phyloP scores from a whole-genome alignment of 371 early-diverging fungal species.

The Mortierella sp. region DNA sequence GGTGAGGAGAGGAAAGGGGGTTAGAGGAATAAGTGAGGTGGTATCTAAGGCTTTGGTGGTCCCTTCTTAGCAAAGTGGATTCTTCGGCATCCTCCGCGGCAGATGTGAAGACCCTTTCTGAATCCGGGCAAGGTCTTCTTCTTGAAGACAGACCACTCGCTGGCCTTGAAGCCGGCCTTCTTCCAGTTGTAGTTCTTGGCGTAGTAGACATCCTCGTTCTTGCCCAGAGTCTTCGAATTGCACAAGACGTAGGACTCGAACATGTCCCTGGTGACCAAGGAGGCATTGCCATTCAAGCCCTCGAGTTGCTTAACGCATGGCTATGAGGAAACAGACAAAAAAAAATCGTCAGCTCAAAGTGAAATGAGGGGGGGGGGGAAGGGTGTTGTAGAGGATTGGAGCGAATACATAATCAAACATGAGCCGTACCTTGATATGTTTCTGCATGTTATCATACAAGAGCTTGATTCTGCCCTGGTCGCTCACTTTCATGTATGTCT shows the following conservation, averaged over 20 bases:
- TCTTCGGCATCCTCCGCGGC: constrained; percentile 48
- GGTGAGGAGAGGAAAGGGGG: too few relatives aligned
- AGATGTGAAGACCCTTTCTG: constrained; percentile 39
- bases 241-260: constrained; percentile 41
- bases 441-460: constrained; percentile 33
- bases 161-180: constrained; percentile 32
- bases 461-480: constrained; percentile 33
- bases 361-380: neutral
- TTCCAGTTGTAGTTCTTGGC: constrained; percentile 36
- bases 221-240: constrained; percentile 43
- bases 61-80: constrained; percentile 39
- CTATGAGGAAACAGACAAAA: constrained; percentile 13
- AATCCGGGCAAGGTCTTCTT: constrained; percentile 43
- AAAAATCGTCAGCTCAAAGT: constrained; percentile 15
- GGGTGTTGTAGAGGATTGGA: constrained; percentile 1
- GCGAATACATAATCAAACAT: neutral
- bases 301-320: constrained; percentile 22
- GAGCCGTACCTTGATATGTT: constrained; percentile 36
- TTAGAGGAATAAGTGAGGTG: neutral
- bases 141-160: constrained; percentile 28
- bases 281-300: constrained; percentile 22
- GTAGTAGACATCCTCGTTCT: constrained; percentile 37
- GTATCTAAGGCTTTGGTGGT: constrained; percentile 24
- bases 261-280: constrained; percentile 25
- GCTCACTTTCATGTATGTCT: constrained; percentile 19